Conservation (phyloP, 768 basidiomycete genomes). For the Suillus alpinus region DNA sequence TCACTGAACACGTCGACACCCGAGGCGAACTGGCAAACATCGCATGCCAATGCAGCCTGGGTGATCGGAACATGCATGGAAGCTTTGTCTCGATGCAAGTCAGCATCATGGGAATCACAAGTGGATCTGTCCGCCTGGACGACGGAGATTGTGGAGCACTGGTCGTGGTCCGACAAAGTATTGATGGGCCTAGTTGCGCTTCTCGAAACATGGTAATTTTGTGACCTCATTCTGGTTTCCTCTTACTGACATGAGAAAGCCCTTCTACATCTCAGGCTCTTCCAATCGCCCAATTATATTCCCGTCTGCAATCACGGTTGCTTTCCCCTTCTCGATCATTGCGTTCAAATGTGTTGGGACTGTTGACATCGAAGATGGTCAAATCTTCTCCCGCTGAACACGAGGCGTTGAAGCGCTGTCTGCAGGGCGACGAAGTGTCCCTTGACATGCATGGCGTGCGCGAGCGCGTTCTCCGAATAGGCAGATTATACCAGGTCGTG, state of each 20-base stretch:
- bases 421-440: slow-evolving; percentile 79
- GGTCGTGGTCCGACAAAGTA: slow-evolving; percentile 57
- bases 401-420: slow-evolving; percentile 61
- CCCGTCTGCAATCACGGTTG: slow-evolving; percentile 49
- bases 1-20: slow-evolving; percentile 31
- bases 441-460: slow-evolving; percentile 78
- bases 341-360: slow-evolving; percentile 60
- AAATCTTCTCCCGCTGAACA: slow-evolving; percentile 39
- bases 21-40: slow-evolving; percentile 31
- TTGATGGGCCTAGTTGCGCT: slow-evolving; percentile 54
- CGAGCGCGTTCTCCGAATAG: slow-evolving; percentile 79
- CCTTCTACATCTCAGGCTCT: slow-evolving; percentile 21
- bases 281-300: slow-evolving; percentile 50
- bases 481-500: slow-evolving; percentile 63
- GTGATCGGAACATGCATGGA: slow-evolving; percentile 60
- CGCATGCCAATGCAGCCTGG: slow-evolving; percentile 47
- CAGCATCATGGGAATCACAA: slow-evolving; percentile 29
- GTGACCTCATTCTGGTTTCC: not conserved
- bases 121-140: slow-evolving; percentile 54
- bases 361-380: slow-evolving; percentile 56
- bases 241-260: slow-evolving; percentile 12
- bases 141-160: slow-evolving; percentile 40
- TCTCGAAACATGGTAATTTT: slow-evolving; percentile 41
- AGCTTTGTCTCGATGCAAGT: slow-evolving; percentile 37
- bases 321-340: slow-evolving; percentile 70